Base-by-base conservation (phyloP, 169 alveolate genomes). In the Cryptosporidium viatorum region DNA sequence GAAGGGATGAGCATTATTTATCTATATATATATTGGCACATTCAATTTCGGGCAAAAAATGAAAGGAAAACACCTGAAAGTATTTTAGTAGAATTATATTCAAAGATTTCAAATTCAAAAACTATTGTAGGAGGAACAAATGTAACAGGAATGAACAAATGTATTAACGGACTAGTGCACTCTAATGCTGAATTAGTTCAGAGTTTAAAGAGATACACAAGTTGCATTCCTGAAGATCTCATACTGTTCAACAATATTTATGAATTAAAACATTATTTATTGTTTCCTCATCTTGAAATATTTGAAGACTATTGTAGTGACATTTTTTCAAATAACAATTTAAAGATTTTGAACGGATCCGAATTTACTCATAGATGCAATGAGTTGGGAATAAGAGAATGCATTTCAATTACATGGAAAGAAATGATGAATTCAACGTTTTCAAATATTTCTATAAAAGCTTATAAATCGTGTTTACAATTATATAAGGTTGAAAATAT, bases 211-310 rank as follows among this genome's bases (percentile, higher is more conserved):
- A 39, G 12, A 1, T 52, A 21, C 31, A 33, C 26, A 37, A 2
- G 12, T 21, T 65, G 50, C 8, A 14, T 65, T 65, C 71, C 71
- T 35, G 71, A 65, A 7, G 23, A n/a, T 1, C 43, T 35, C 6
- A 31, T 18, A n/a, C 26, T 73, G 23, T 52, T 73, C 12, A 62
- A 31, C 37, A 52, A 37, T 3, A 14, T 29, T 48, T 8, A 43
- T 7, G 80, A 80, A 43, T 35, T 80, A 9, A 43, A 37, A 5
- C 16, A 80, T 45, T 14, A 18, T 10, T 39, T 80, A 48, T 23
- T 14, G 26, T 80, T 80, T 14, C 89, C 89, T 37, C 89, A 80
- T 62, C 75, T 80, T 16, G 39, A 60, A 80, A 18, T 62, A 43
- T 43, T 80, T 16, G 48, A 80, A 43, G 45, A 62, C 18, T 26